Base-by-base conservation (phyloP, 164 flowering plant genomes). In the Vitis rotundifolia region DNA sequence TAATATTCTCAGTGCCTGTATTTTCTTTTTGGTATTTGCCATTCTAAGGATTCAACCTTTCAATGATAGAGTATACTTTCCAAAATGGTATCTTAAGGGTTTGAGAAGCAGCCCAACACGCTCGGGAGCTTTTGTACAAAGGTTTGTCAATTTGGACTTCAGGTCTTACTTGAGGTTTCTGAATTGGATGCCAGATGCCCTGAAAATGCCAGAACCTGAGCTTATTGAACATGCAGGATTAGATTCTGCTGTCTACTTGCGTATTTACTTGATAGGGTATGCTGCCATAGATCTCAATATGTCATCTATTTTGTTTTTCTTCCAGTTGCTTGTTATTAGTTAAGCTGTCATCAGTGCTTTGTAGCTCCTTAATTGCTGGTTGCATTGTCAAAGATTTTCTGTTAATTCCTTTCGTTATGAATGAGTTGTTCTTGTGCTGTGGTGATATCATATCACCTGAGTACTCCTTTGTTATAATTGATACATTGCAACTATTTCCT, bases 141-240 rank as follows among this genome's bases (percentile, higher is more conserved):
- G 71, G 65, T 75, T 89, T 80, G 87, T 89, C 62, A 89, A 89
- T 79, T 64, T 87, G 76, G 91, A 89, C 70, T 83, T 71, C 64
- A 78, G 79, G 57, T 79, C 94, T 8, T 87, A 89, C 66, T 4
- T 84, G 44, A 79, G 72, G 63, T 89, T 89, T 75, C 69, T 86
- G 73, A 87, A 85, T 69, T 89, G 94, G 94, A 79, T 89, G 82
- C 91, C 94, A 1, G 91, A 71, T 58, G 90, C 94, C 4, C 63
- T 89, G 50, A 78, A 65, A 71, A 87, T 89, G 94, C 94, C 94
- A 0, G 91, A 89, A 68, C 82, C 81, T 48, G 91, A 89, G 82
- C 87, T 89, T 29, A 84, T 89, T 67, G 88, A 86, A 2, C 94
- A 89, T 72, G 94, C 94, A 1, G 94, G 94, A n/a, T 73, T 89